These are phyloP conservation scores for Boletales sp. DNA, from an alignment of 768 basidiomycete species.

Conservation along the genomic window DNA sequence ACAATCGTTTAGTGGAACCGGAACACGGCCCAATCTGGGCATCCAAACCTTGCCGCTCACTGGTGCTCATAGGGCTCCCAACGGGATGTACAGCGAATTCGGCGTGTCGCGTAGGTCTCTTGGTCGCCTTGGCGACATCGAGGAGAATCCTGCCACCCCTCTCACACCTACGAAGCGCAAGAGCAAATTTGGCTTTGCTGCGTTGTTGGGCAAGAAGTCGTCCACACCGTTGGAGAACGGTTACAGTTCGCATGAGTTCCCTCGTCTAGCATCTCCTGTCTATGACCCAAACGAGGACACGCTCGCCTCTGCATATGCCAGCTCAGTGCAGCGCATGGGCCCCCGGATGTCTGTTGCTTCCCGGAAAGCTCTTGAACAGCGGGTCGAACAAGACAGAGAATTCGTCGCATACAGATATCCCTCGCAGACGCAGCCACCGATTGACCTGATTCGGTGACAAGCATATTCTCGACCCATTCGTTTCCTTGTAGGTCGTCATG, in stretches of 20 bases:
- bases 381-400: conserved; percentile 81
- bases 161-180: conserved; percentile 54
- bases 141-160: conserved; percentile 26
- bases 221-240: conserved; percentile 31
- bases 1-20: conserved; percentile 73
- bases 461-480: neutral
- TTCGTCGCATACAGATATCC: conserved; percentile 89
- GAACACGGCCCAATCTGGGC: conserved; percentile 51
- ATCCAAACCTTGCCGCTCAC: conserved; percentile 48
- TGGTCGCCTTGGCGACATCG: conserved; percentile 32
- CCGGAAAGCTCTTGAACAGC: conserved; percentile 69
- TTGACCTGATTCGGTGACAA: conserved; percentile 54
- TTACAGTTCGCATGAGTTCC: conserved; percentile 43
- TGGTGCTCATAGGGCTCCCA: conserved; percentile 29
- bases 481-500: conserved; percentile 19
- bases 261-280: conserved; percentile 41
- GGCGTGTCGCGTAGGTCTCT: conserved; percentile 64
- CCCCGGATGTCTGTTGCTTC: conserved; percentile 63
- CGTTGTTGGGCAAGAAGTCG: conserved; percentile 59
- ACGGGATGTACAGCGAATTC: conserved; percentile 66
- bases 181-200: conserved; percentile 68
- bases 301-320: conserved; percentile 43
- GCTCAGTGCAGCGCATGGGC: conserved; percentile 45
- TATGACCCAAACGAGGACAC: conserved; percentile 50
- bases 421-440: conserved; percentile 60